Evolutionary conservation across 495 filamentous ascomycete genomes (phyloP).

Genomic region (Xylaria intraflava): DNA sequence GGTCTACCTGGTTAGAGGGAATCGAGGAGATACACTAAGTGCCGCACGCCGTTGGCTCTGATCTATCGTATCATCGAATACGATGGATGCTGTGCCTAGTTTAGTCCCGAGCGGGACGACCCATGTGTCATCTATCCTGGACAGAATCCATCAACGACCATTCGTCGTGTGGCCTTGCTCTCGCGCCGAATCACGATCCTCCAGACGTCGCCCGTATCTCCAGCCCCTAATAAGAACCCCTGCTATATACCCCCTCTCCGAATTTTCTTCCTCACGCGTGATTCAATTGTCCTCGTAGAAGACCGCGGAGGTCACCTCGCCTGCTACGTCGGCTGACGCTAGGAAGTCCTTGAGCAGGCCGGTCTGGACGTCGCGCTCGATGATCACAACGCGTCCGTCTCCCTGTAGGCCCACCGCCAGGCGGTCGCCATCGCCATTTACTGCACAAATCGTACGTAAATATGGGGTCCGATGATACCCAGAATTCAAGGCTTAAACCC

Average conservation of each 20-base stretch:
- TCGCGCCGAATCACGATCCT: too few species aligned
- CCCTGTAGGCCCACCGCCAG: conserved; percentile 58
- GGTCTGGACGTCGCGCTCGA: conserved; percentile 48
- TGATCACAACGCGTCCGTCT: conserved; percentile 52
- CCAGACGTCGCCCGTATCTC: too few species aligned
- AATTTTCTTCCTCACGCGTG: conserved; percentile 7
- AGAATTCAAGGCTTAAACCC: neutral
- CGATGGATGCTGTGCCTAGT: too few species aligned
- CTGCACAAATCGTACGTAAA: neutral
- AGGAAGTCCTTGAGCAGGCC: conserved; percentile 50
- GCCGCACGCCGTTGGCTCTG: too few species aligned
- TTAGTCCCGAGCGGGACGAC: too few species aligned
- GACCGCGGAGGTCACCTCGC: conserved; percentile 52
- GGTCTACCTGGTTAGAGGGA: too few species aligned
- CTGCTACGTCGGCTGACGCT: conserved; percentile 42
- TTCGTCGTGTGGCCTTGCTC: too few species aligned
- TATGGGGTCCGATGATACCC: neutral
- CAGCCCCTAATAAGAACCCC: too few species aligned
- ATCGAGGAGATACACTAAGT: too few species aligned
- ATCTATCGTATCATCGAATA: too few species aligned
- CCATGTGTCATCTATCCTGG: too few species aligned
- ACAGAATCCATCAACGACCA: too few species aligned
- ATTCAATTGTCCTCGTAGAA: conserved; percentile 54
- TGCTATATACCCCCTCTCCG: neutral
- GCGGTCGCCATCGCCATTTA: conserved; percentile 56